phyloP scores from a whole-genome alignment of 208 protist genomes.

The Trypanosoma platydactyli region DNA sequence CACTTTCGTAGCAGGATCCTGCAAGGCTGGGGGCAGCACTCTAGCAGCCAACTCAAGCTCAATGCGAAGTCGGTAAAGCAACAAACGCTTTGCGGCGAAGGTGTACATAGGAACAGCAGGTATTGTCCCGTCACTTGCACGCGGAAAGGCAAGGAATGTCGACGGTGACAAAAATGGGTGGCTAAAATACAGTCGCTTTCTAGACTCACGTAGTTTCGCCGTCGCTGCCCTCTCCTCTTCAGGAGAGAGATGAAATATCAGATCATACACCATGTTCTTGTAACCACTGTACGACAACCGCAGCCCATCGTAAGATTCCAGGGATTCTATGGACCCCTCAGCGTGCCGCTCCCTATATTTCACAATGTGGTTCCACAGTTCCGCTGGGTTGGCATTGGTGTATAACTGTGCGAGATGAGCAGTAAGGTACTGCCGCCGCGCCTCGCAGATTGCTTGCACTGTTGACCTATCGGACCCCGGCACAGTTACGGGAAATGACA shows the following conservation, averaged over 20 bases:
- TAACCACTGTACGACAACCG: slow-evolving; percentile 72
- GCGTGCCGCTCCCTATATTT: slow-evolving; percentile 47
- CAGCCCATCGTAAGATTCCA: slow-evolving; percentile 70
- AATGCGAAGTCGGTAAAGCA: slow-evolving; percentile 82
- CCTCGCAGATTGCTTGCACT: slow-evolving; percentile 41
- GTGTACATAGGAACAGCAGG: slow-evolving; percentile 78
- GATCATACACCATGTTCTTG: slow-evolving; percentile 65
- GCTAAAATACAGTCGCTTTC: slow-evolving; percentile 66
- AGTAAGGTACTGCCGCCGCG: slow-evolving; percentile 54
- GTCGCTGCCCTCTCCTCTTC: slow-evolving; percentile 41
- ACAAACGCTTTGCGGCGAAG: slow-evolving; percentile 80
- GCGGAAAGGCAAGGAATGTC: slow-evolving; percentile 77
- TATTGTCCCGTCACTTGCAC: slow-evolving; percentile 54
- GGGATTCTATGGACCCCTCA: slow-evolving; percentile 5
- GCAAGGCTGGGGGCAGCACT: slow-evolving; percentile 41
- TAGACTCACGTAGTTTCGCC: slow-evolving; percentile 33
- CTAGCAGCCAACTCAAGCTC: slow-evolving; percentile 69
- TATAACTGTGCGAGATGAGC: slow-evolving; percentile 47
- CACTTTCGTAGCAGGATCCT: slow-evolving; percentile 22
- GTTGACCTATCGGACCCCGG: slow-evolving; percentile 22
- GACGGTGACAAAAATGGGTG: slow-evolving; percentile 88
- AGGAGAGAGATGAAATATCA: slow-evolving; percentile 61
- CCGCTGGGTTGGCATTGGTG: slow-evolving; percentile 67
- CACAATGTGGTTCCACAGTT: slow-evolving; percentile 75
- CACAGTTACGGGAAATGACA: slow-evolving; percentile 24